These are phyloP conservation scores for Auricularia sp. DNA, from an alignment of 768 basidiomycete species.

Conservation along the genomic window DNA sequence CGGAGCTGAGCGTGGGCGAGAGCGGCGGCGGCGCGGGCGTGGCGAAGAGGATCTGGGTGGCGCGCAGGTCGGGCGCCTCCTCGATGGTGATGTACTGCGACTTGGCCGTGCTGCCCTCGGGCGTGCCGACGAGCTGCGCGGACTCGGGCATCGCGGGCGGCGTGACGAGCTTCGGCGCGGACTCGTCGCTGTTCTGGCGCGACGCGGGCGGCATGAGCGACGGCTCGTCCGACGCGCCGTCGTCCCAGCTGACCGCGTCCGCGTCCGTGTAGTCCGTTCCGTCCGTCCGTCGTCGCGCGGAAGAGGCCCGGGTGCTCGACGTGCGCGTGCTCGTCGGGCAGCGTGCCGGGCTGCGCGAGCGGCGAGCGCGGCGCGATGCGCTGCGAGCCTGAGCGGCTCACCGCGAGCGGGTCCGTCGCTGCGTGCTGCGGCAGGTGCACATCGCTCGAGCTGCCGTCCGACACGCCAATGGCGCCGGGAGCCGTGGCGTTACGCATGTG, in stretches of 20 bases:
- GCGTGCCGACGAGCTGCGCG: background rate
- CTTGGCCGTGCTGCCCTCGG: background rate
- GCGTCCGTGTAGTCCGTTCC: background rate
- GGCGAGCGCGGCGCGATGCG: background rate
- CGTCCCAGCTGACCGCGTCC: background rate
- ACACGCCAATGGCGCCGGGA: conserved; percentile 1
- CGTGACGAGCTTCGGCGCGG: background rate
- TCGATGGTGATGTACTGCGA: conserved; percentile 2
- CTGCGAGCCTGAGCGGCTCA: background rate
- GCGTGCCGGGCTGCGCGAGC: background rate
- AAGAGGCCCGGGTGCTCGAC: background rate
- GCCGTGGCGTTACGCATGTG: conserved; percentile 4
- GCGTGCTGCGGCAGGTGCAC: background rate
- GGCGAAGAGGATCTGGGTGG: background rate
- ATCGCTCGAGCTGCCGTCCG: background rate
- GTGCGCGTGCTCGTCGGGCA: background rate
- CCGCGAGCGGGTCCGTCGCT: background rate
- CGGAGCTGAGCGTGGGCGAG: background rate
- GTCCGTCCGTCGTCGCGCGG: background rate
- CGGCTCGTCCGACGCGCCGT: background rate
- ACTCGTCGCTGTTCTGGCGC: background rate
- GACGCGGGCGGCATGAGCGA: background rate
- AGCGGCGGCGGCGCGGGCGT: background rate
- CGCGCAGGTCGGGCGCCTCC: background rate
- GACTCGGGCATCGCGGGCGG: background rate